Percentiles rank a stretch among this genome's conserved stretches.
Evolutionary conservation across 352 stramenopile genomes (phyloP).

Genomic region (Phytopythium montanum): DNA sequence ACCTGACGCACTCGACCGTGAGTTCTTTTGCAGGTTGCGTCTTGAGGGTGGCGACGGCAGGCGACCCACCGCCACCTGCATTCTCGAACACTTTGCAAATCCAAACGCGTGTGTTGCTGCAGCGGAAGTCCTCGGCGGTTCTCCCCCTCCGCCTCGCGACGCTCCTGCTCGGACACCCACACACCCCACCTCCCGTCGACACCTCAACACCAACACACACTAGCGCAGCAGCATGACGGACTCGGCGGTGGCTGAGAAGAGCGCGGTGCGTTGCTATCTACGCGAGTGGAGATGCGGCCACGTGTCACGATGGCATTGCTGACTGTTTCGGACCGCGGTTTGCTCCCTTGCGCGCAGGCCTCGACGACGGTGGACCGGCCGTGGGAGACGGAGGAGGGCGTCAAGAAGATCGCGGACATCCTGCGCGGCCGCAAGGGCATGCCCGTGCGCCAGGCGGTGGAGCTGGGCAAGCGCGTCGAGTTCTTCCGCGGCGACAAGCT

Average conservation of each 20-base stretch:
- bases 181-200: not conserved
- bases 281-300: not conserved
- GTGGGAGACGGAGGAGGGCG: constrained; percentile 73
- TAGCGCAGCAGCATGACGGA: not conserved
- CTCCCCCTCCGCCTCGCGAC: not conserved
- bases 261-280: not conserved
- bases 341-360: not conserved
- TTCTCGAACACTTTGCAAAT: constrained; percentile 1
- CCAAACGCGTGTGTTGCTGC: not conserved
- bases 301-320: not conserved
- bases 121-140: not conserved
- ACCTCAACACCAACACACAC: not conserved
- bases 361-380: constrained; percentile 36
- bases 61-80: constrained; percentile 1
- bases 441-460: constrained; percentile 85
- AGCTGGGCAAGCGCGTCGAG: constrained; percentile 90
- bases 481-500: constrained; percentile 91
- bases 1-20: not conserved
- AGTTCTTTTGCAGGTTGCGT: constrained; percentile 21
- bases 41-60: constrained; percentile 12
- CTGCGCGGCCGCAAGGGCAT: constrained; percentile 84
- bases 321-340: not conserved
- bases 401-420: constrained; percentile 82
- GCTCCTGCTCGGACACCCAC: not conserved
- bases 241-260: not conserved